Base-by-base conservation (phyloP, 2,329 filamentous ascomycete genomes). In the Teratosphaeria gauchensis region DNA sequence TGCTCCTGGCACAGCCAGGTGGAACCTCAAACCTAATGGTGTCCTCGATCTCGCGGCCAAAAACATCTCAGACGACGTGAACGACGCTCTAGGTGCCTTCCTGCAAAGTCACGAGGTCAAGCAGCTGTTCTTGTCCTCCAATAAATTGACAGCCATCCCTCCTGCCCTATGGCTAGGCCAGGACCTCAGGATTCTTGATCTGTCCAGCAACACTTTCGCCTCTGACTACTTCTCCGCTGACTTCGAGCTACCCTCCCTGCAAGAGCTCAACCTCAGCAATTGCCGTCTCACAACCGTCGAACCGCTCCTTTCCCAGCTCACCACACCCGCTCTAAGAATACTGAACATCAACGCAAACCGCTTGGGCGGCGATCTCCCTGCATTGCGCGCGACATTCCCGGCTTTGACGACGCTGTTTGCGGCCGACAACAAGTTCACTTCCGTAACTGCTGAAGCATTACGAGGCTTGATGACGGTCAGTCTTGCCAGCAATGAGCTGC, bases 321-420 rank as follows among this genome's bases (percentile, higher is more conserved):
- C 81, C n/a, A 90, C 92, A 0, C 90, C 91, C 0, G 78, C 76
- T 6, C 80, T 97, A 6, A 83, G 87, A 57, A 88, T 87, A 65
- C 78, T 96, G 1, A 89, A 97, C 68, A 79, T 95, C 7, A 90
- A 88, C 28, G 82, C 87, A 63, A 97, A 97, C 71, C 85, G 88
- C n/a, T 75, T 97, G 32, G 82, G 84, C 0, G 80, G 82, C 5
- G 55, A 81, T 0, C 77, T 96, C 0, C 89, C 92, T 0, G 64
- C 71, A 28, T 76, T 96, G 6, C 85, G 85, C 56, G 75, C 81
- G 6, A 77, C 76, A 1, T 96, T 90, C 70, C 89, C 90, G 0
- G 79, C 77, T 6, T 78, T 96, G 51, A 81, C 80, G 1, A 83
- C 88, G 0, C 77, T 97, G 9, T 76, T 92, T 19, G 86, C 85